These are phyloP conservation scores for Primulina huaijiensis DNA, from an alignment of 257 asterid genomes.

Conservation along the genomic window DNA sequence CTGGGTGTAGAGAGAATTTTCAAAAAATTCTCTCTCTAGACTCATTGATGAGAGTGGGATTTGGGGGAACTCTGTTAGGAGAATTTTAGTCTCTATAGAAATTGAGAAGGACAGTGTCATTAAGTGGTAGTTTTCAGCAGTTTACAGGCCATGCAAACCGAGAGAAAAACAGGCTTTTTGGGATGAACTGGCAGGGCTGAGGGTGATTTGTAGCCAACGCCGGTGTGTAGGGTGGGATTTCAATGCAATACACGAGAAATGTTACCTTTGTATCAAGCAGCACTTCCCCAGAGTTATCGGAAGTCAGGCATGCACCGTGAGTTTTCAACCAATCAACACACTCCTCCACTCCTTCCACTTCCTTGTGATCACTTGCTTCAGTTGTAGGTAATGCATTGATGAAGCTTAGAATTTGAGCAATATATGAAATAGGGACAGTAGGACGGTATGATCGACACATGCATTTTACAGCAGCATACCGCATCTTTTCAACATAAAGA, in stretches of 20 bases:
- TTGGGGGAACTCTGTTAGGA: too few relatives aligned
- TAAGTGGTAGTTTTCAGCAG: too few relatives aligned
- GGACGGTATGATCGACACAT: conserved; percentile 96
- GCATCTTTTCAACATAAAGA: conserved; percentile 93
- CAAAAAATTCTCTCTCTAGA: too few relatives aligned
- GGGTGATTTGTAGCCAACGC: too few relatives aligned
- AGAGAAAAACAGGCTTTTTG: too few relatives aligned
- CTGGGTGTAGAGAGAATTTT: too few relatives aligned
- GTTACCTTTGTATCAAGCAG: conserved; percentile 80
- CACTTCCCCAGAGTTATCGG: conserved; percentile 69
- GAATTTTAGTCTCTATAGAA: too few relatives aligned
- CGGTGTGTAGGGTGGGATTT: too few relatives aligned
- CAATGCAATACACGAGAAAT: conserved; percentile 2
- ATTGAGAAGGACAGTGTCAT: too few relatives aligned
- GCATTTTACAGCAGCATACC: conserved; percentile 89
- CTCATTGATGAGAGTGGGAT: too few relatives aligned
- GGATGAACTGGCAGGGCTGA: too few relatives aligned
- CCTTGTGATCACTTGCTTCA: conserved; percentile 55
- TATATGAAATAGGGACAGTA: conserved; percentile 73
- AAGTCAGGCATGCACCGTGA: conserved; percentile 81
- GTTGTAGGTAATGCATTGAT: conserved; percentile 38
- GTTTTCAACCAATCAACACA: conserved; percentile 96
- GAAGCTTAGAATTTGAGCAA: conserved; percentile 81
- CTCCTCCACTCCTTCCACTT: conserved; percentile 67
- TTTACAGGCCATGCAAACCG: too few relatives aligned